Percentiles rank a stretch among this genome's conserved stretches.
These are phyloP conservation scores for Russula ochroleuca DNA, from an alignment of 768 basidiomycete species.

Conservation along the genomic window DNA sequence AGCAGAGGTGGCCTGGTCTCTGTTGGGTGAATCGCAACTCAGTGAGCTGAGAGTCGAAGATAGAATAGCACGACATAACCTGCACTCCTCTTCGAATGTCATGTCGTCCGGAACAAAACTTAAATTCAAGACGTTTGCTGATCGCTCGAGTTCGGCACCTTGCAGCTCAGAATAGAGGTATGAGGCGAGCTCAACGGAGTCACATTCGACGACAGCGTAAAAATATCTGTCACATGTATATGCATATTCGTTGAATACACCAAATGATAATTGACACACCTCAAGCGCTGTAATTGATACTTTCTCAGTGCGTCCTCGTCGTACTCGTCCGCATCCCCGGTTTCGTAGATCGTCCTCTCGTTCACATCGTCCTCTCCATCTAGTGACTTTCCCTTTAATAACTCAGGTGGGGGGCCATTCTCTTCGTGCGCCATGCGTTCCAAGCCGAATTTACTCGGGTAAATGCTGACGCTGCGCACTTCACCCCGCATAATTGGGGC, in stretches of 20 bases:
- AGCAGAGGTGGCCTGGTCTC: constrained; percentile 75
- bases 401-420: constrained; percentile 77
- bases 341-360: constrained; percentile 60
- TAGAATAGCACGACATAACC: constrained; percentile 42
- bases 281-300: constrained; percentile 89
- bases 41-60: constrained; percentile 1
- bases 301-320: constrained; percentile 82
- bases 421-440: constrained; percentile 83
- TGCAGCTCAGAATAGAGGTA: constrained; percentile 84
- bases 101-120: constrained; percentile 91
- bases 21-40: constrained; percentile 33
- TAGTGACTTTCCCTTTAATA: constrained; percentile 55
- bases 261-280: constrained; percentile 47
- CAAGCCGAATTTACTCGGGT: constrained; percentile 92
- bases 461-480: constrained; percentile 74
- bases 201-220: constrained; percentile 91
- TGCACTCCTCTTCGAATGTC: constrained; percentile 72
- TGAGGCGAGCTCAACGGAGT: constrained; percentile 66
- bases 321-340: constrained; percentile 70
- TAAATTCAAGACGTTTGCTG: constrained; percentile 92
- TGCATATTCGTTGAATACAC: constrained; percentile 8
- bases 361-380: constrained; percentile 54
- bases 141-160: constrained; percentile 92
- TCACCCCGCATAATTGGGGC: constrained; percentile 51
- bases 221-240: constrained; percentile 63